Evolutionary conservation across 1,284 basidiomycete species (phyloP).

Genomic region (Pyrrhoderma noxium): DNA sequence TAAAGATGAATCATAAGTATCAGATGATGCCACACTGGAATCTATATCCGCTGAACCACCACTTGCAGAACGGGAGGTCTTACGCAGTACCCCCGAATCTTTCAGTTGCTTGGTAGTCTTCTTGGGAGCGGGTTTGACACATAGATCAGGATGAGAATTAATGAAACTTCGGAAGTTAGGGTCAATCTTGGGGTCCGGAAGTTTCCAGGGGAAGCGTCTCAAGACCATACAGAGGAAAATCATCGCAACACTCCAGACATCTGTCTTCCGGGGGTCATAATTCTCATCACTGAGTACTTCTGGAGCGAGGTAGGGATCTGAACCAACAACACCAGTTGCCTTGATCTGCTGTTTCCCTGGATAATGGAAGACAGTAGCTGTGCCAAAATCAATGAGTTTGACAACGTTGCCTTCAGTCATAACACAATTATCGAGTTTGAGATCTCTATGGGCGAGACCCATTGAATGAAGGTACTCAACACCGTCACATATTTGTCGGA

Average conservation of each 20-base stretch:
- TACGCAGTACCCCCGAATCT: background rate
- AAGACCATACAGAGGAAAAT: constrained; percentile 99
- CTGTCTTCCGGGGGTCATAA: constrained; percentile 96
- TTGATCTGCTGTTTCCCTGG: constrained; percentile 80
- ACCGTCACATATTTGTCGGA: constrained; percentile 96
- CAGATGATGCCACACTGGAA: constrained; percentile 13
- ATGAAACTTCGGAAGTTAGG: constrained; percentile 89
- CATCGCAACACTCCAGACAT: constrained; percentile 98
- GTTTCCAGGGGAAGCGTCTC: constrained; percentile 97
- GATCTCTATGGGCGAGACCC: constrained; percentile 95
- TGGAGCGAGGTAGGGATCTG: constrained; percentile 96
- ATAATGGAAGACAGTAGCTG: constrained; percentile 98
- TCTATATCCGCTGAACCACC: constrained; percentile 10
- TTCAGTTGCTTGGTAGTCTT: constrained; percentile 4
- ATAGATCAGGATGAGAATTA: constrained; percentile 84
- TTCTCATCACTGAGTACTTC: constrained; percentile 79
- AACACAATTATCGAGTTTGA: constrained; percentile 99
- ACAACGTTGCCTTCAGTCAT: constrained; percentile 93
- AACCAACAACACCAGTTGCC: constrained; percentile 91
- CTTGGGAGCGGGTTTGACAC: constrained; percentile 39
- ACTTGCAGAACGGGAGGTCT: constrained; percentile 13
- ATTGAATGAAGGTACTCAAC: constrained; percentile 97
- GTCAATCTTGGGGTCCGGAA: constrained; percentile 92
- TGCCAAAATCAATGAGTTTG: constrained; percentile 99
- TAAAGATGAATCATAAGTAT: constrained; percentile 14